Percentiles rank a stretch among this genome's conserved stretches.
Conservation (phyloP, 306 rosid species). For the Cucurbita maxima region DNA sequence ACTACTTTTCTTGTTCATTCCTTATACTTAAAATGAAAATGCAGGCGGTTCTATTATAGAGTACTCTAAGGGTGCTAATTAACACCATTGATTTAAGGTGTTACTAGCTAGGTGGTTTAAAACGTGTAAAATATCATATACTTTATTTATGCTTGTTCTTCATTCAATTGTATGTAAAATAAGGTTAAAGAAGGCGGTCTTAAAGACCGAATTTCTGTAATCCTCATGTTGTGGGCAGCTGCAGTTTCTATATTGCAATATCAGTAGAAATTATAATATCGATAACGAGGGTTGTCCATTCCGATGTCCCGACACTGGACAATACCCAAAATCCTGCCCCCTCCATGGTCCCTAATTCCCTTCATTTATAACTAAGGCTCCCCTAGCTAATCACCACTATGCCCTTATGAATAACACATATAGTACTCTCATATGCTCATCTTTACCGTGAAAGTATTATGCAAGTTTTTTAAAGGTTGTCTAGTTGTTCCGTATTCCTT, state of each 20-base stretch:
- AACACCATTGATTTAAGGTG: neutral
- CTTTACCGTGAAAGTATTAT: neutral
- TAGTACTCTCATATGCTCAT: neutral
- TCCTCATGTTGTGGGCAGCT: neutral
- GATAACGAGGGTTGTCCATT: too few species aligned
- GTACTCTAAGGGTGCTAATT: neutral
- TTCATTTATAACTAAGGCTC: too few species aligned
- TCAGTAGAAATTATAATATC: too few species aligned
- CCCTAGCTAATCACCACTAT: too few species aligned
- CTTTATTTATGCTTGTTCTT: neutral
- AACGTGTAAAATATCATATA: neutral
- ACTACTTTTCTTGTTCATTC: neutral
- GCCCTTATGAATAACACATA: too few species aligned
- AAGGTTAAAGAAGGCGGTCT: neutral
- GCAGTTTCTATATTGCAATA: neutral
- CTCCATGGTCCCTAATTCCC: too few species aligned
- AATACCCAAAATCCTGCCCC: too few species aligned
- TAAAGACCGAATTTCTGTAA: neutral
- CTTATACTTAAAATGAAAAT: neutral
- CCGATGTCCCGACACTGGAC: too few species aligned
- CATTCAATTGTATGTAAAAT: neutral
- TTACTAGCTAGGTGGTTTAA: neutral
- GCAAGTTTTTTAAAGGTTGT: neutral
- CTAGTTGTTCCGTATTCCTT: neutral
- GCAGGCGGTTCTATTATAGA: neutral